phyloP scores from a whole-genome alignment of 1,284 basidiomycete species.

The Trametes pubescens region DNA sequence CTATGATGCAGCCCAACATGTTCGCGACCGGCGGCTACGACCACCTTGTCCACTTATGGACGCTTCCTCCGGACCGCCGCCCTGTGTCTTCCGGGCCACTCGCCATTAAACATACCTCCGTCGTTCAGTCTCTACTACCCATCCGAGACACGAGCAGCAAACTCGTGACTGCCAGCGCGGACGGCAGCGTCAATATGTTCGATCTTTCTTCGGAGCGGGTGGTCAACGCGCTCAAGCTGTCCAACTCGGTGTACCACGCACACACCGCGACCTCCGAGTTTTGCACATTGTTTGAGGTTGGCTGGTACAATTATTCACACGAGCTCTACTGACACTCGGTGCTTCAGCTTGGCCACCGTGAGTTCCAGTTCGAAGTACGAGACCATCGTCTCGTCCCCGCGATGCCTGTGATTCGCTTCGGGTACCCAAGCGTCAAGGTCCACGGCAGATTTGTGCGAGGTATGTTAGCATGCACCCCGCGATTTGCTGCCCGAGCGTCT shows the following conservation, averaged over 20 bases:
- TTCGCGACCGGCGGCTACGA: constrained; percentile 62
- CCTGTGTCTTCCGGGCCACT: constrained; percentile 43
- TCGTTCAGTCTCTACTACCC: constrained; percentile 53
- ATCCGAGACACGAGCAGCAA: constrained; percentile 56
- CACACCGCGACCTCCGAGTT: constrained; percentile 48
- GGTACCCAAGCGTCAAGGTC: constrained; percentile 47
- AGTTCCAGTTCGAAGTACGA: constrained; percentile 60
- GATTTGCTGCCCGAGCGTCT: no score
- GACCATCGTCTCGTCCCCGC: constrained; percentile 52
- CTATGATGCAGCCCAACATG: constrained; percentile 48
- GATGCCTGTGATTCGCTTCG: constrained; percentile 52
- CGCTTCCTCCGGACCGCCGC: constrained; percentile 44
- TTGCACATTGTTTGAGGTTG: constrained; percentile 55
- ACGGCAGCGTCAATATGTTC: constrained; percentile 53
- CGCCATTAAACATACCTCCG: constrained; percentile 53
- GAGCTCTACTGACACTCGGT: not conserved
- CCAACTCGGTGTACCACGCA: constrained; percentile 55
- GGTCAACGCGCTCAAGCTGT: constrained; percentile 48
- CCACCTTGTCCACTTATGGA: constrained; percentile 57
- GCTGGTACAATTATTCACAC: not conserved
- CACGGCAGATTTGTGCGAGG: constrained; percentile 57
- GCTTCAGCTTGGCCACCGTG: constrained; percentile 55
- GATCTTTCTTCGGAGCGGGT: constrained; percentile 56
- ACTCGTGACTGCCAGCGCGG: constrained; percentile 56
- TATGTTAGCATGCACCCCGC: no score